Conservation (phyloP, 228 moss, liverwort and hornwort genomes). For the Sphagnum fallax region DNA sequence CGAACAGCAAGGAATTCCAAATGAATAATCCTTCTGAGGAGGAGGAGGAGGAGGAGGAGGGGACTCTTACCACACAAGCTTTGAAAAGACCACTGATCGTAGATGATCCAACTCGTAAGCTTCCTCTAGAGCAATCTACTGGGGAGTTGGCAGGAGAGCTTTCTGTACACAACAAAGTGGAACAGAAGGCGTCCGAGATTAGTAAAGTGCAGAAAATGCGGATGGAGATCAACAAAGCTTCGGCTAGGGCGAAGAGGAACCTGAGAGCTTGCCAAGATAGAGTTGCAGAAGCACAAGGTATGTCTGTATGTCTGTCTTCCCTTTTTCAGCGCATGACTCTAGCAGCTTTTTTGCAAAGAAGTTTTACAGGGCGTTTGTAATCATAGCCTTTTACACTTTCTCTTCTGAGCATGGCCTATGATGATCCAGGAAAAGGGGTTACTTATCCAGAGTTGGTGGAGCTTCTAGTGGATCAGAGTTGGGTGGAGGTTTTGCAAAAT, state of each 20-base stretch:
- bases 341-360: not conserved
- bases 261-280: constrained; percentile 61
- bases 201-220: constrained; percentile 70
- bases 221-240: constrained; percentile 78
- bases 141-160: constrained; percentile 9
- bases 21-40: constrained; percentile 10
- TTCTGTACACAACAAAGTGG: constrained; percentile 8
- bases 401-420: not conserved
- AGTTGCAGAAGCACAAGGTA: constrained; percentile 49
- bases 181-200: constrained; percentile 9
- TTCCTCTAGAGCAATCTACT: constrained; percentile 8
- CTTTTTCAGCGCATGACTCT: no score
- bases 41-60: not conserved
- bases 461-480: constrained; percentile 78
- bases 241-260: constrained; percentile 61
- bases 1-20: constrained; percentile 8
- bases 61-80: constrained; percentile 1
- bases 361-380: not conserved
- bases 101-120: not conserved
- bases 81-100: constrained; percentile 7
- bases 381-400: not conserved
- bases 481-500: constrained; percentile 52
- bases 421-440: constrained; percentile 38
- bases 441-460: constrained; percentile 53
- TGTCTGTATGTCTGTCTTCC: not conserved